Percentiles rank a stretch among this genome's conserved stretches.
These are phyloP conservation scores for Zizania latifolia DNA, from an alignment of 176 grass and related monocot species.

Conservation along the genomic window DNA sequence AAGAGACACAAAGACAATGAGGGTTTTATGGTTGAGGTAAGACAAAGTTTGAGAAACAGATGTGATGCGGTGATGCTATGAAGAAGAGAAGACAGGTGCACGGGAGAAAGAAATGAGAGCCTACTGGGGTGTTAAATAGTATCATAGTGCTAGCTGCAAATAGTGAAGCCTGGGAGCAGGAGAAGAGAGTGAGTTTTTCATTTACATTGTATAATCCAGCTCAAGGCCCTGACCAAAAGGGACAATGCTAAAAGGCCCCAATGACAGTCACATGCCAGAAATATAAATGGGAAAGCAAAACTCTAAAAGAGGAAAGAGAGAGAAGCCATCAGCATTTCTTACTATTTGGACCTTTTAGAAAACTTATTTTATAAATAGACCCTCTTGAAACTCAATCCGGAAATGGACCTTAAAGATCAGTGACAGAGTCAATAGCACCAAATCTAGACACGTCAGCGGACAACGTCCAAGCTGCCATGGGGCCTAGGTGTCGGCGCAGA, in stretches of 20 bases:
- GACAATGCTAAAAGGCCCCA: constrained; percentile 31
- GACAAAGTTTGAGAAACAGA: constrained; percentile 33
- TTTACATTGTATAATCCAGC: constrained; percentile 8
- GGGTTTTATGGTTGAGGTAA: constrained; percentile 27
- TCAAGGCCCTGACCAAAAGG: constrained; percentile 23
- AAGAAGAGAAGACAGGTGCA: constrained; percentile 51
- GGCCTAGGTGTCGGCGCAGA: too few species aligned
- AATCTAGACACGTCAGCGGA: too few species aligned
- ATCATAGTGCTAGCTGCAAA: constrained; percentile 16
- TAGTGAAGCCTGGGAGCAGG: constrained; percentile 22
- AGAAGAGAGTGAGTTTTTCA: constrained; percentile 15
- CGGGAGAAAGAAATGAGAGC: constrained; percentile 53
- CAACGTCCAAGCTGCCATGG: too few species aligned
- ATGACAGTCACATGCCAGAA: constrained; percentile 21
- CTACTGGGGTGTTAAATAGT: constrained; percentile 65
- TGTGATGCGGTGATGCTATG: constrained; percentile 24
- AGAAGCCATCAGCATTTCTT: too few species aligned
- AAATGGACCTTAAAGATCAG: too few species aligned
- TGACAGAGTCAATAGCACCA: too few species aligned
- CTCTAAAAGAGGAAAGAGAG: neutral
- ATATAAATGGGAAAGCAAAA: neutral
- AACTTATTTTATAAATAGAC: too few species aligned
- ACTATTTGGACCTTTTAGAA: too few species aligned
- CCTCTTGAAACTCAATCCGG: too few species aligned
- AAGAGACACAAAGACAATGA: constrained; percentile 13